Percentiles rank a stretch among this genome's conserved stretches.
phyloP scores from a whole-genome alignment of 805 yeast genomes.

The Candida krabiensis region DNA sequence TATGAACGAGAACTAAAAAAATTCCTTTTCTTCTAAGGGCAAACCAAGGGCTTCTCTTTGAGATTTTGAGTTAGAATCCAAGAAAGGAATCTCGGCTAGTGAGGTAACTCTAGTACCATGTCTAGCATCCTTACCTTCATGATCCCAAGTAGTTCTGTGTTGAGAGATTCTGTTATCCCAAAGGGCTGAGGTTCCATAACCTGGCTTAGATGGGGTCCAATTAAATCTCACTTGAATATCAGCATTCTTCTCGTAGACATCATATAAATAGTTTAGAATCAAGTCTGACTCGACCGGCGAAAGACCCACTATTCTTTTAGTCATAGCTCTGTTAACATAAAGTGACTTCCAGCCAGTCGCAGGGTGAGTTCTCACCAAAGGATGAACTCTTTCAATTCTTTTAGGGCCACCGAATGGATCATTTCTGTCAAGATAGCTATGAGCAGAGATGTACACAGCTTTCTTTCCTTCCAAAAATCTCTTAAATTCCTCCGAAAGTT shows the following conservation, averaged over 20 bases:
- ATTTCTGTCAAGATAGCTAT: constrained; percentile 38
- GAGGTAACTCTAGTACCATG: constrained; percentile 57
- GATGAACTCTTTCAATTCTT: constrained; percentile 56
- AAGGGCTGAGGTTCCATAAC: constrained; percentile 45
- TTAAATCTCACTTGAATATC: constrained; percentile 57
- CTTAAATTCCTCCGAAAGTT: constrained; percentile 51
- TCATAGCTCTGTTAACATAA: constrained; percentile 52
- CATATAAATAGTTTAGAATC: constrained; percentile 42
- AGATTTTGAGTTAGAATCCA: constrained; percentile 48
- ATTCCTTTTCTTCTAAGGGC: constrained; percentile 14
- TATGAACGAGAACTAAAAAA: too few relatives aligned
- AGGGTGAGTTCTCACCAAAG: constrained; percentile 63
- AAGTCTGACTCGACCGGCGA: constrained; percentile 50
- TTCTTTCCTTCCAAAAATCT: constrained; percentile 52
- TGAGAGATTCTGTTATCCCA: constrained; percentile 51
- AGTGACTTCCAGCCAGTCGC: constrained; percentile 63
- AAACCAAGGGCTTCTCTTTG: constrained; percentile 53
- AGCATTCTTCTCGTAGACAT: constrained; percentile 48
- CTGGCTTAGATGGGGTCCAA: constrained; percentile 41
- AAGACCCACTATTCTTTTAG: constrained; percentile 52
- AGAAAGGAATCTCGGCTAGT: constrained; percentile 54
- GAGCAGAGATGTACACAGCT: constrained; percentile 44
- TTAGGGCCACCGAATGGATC: constrained; percentile 48
- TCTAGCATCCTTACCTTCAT: constrained; percentile 40
- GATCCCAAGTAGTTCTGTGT: constrained; percentile 47